Evolutionary conservation across 169 alveolate species (phyloP), one percentile per base, ranked within the genome.

Genomic region (Theileria orientalis): DNA sequence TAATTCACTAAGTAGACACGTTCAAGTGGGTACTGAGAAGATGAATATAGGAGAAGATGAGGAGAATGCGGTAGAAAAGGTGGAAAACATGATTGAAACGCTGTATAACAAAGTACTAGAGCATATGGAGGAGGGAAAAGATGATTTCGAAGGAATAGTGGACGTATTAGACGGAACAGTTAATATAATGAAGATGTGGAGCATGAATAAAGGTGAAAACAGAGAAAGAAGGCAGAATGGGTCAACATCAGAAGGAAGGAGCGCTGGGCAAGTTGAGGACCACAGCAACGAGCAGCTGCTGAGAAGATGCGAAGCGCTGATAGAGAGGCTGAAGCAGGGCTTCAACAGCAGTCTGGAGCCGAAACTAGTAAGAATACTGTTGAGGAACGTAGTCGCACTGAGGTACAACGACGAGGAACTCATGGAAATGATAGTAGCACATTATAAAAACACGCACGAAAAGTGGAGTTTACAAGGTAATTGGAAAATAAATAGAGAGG

Each of bases 61-160:
- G 13, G 16, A 42, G 52, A 16, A 13, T 42, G 16, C 52, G 13
- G 52, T 42, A 42, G 23, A 13, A 11, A 25, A 41, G n/a, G 60
- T 68, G 7, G 46, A 47, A 33, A n/a, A 25, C 14, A 33, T 68
- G 19, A 21, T 23, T 16, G 33, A 51, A 32, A 2, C 21, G 40
- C 25, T 40, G 49, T 59, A 59, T 59, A 59, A n/a, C 21, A 35
- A 35, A 21, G 49, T 59, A 37, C 25, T 40, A 33, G 25, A 21
- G 5, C 25, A 7, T 27, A 19, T 59, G 19, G n/a, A 27, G n/a
- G 21, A 32, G 29, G 49, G 23, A 3, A 11, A 40, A 19, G 66
- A 25, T 19, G 86, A 78, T 78, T 3, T 78, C 7, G 83, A 78
- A 59, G 86, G 83, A 5, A 25, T 70, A 16, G 70, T 68, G 11